These are phyloP conservation scores for Kwoniella shandongensis DNA, from an alignment of 768 basidiomycete species.

Conservation along the genomic window DNA sequence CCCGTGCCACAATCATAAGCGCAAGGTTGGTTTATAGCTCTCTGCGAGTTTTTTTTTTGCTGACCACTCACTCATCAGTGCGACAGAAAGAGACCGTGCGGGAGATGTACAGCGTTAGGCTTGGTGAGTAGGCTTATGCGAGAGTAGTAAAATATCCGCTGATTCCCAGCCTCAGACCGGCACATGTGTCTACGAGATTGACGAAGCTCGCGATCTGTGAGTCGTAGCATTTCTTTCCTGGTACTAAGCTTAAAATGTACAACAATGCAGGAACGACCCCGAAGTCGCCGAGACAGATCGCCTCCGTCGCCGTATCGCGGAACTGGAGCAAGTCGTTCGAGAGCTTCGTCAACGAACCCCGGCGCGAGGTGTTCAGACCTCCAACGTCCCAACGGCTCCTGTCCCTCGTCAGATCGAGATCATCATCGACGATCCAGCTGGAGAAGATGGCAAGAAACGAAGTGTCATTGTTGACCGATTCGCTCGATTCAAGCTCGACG, in stretches of 20 bases:
- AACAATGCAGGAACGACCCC: constrained; percentile 70
- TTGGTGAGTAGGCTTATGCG: constrained; percentile 59
- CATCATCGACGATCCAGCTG: not conserved
- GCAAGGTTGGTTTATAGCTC: constrained; percentile 65
- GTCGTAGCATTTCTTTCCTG: constrained; percentile 8
- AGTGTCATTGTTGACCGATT: constrained; percentile 47
- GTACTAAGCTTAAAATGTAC: not conserved
- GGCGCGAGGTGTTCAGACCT: constrained; percentile 12
- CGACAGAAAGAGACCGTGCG: constrained; percentile 87
- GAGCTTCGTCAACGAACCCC: constrained; percentile 63
- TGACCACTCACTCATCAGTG: constrained; percentile 59
- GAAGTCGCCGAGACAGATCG: constrained; percentile 82
- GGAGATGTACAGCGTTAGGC: constrained; percentile 84
- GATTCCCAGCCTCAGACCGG: constrained; percentile 64
- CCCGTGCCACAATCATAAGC: constrained; percentile 85
- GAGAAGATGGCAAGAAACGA: constrained; percentile 37
- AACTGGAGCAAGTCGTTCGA: constrained; percentile 86
- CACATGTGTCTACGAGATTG: constrained; percentile 91
- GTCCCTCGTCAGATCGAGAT: not conserved
- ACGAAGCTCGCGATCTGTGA: constrained; percentile 56
- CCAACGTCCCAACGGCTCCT: not conserved
- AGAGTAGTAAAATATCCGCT: no score
- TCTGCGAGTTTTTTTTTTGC: not conserved
- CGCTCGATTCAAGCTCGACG: constrained; percentile 48
- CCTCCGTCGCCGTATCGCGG: constrained; percentile 81